These are phyloP conservation scores for Diphasiastrum complanatum DNA, from an alignment of 83 land plant genomes.

Conservation along the genomic window DNA sequence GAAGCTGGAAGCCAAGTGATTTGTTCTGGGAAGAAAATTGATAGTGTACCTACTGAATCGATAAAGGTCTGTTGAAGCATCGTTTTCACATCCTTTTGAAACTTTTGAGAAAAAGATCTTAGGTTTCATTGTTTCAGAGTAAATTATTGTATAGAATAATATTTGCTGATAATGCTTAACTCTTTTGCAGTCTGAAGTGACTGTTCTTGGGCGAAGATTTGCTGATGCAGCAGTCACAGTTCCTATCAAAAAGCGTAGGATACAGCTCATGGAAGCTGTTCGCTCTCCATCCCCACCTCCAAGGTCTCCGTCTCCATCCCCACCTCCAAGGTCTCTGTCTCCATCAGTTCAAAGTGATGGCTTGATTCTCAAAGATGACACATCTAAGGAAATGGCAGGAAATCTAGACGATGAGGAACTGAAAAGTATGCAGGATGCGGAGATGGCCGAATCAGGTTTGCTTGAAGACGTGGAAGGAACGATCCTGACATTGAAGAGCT, in stretches of 20 bases:
- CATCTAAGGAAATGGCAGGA: neutral
- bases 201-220: constrained; percentile 4
- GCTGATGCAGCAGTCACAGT: constrained; percentile 18
- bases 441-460: too few relatives aligned
- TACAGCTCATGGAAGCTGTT: constrained; percentile 16
- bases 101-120: too few relatives aligned
- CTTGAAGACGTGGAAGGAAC: too few relatives aligned
- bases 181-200: constrained; percentile 8
- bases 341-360: neutral
- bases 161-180: too few relatives aligned
- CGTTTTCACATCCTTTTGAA: too few relatives aligned
- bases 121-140: too few relatives aligned
- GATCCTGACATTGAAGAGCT: too few relatives aligned
- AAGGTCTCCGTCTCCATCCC: constrained; percentile 5
- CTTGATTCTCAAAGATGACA: neutral
- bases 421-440: too few relatives aligned
- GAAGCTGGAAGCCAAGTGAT: neutral
- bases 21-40: constrained; percentile 5
- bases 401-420: neutral
- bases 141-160: too few relatives aligned
- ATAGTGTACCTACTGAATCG: neutral
- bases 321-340: neutral
- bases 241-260: constrained; percentile 20
- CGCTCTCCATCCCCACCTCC: constrained; percentile 26
- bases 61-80: too few relatives aligned